Evolutionary conservation across 164 flowering plant species (phyloP).

Genomic region (Aristolochia fimbriata): DNA sequence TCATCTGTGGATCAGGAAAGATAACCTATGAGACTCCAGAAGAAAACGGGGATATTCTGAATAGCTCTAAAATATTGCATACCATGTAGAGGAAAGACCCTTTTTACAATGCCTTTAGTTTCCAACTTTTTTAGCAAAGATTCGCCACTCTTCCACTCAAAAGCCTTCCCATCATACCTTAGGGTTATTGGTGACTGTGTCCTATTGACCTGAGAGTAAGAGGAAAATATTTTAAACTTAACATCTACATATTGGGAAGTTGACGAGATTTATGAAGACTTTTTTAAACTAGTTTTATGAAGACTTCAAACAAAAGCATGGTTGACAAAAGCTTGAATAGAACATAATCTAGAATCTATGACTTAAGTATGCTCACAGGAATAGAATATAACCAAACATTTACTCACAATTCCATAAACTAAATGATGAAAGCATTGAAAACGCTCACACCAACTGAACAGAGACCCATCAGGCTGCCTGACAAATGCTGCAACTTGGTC

Average conservation of each 20-base stretch:
- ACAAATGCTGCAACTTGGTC: conserved; percentile 78
- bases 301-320: background rate
- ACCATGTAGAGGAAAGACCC: conserved; percentile 91
- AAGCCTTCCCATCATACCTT: conserved; percentile 26
- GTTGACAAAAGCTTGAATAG: background rate
- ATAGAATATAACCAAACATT: background rate
- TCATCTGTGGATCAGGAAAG: conserved; percentile 41
- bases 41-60: background rate
- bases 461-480: conserved; percentile 77
- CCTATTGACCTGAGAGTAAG: conserved; percentile 46
- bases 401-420: conserved; percentile 74
- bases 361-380: no score
- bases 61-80: conserved; percentile 10
- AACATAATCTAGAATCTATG: no score
- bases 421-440: conserved; percentile 63
- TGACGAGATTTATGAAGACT: background rate
- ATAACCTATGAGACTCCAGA: conserved; percentile 8
- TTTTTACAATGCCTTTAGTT: conserved; percentile 51
- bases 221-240: background rate
- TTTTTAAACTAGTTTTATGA: no score
- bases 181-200: conserved; percentile 27
- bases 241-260: no score
- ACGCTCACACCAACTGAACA: conserved; percentile 96
- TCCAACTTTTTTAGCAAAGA: conserved; percentile 53
- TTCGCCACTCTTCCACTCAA: conserved; percentile 60